Conservation (phyloP, 371 early-diverging fungal genomes). For the Massospora cicadina region DNA sequence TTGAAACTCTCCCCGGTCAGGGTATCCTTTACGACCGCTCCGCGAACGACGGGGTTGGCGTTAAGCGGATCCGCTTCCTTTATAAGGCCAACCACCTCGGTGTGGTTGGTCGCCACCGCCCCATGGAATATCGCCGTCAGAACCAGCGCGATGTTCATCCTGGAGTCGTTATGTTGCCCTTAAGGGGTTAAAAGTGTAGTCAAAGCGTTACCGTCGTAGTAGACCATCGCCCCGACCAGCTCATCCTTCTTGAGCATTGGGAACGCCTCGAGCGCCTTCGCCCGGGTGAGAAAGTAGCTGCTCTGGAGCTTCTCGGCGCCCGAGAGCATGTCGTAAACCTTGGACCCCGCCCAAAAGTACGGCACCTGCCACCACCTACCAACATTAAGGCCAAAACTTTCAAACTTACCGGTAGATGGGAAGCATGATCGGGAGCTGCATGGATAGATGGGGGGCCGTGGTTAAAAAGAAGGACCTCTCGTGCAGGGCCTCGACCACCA, state of each 20-base stretch:
- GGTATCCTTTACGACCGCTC: slow-evolving; percentile 69
- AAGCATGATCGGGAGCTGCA: slow-evolving; percentile 89
- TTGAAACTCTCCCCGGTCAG: slow-evolving; percentile 78
- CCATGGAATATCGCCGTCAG: slow-evolving; percentile 90
- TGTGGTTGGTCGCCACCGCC: slow-evolving; percentile 90
- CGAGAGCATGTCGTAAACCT: slow-evolving; percentile 90
- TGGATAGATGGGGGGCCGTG: slow-evolving; percentile 89
- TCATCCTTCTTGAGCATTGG: slow-evolving; percentile 85
- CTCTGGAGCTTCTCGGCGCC: slow-evolving; percentile 73
- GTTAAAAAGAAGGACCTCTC: slow-evolving; percentile 91
- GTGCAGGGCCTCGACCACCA: slow-evolving; percentile 92
- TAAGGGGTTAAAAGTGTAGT: slow-evolving; percentile 1
- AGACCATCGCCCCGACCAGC: slow-evolving; percentile 89
- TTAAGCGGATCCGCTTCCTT: slow-evolving; percentile 39
- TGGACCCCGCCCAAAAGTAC: slow-evolving; percentile 94
- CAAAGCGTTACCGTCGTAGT: slow-evolving; percentile 67
- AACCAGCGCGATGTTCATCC: slow-evolving; percentile 94
- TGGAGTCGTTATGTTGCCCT: slow-evolving; percentile 94
- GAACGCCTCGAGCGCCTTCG: slow-evolving; percentile 81
- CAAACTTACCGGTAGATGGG: slow-evolving; percentile 69
- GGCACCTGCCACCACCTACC: slow-evolving; percentile 83
- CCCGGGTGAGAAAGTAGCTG: slow-evolving; percentile 71
- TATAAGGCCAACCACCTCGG: slow-evolving; percentile 66
- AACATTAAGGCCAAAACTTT: not conserved
- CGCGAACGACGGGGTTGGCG: slow-evolving; percentile 31